Evolutionary conservation across 2,329 filamentous ascomycete genomes (phyloP).

Genomic region (Phyllosticta citribraziliensis): DNA sequence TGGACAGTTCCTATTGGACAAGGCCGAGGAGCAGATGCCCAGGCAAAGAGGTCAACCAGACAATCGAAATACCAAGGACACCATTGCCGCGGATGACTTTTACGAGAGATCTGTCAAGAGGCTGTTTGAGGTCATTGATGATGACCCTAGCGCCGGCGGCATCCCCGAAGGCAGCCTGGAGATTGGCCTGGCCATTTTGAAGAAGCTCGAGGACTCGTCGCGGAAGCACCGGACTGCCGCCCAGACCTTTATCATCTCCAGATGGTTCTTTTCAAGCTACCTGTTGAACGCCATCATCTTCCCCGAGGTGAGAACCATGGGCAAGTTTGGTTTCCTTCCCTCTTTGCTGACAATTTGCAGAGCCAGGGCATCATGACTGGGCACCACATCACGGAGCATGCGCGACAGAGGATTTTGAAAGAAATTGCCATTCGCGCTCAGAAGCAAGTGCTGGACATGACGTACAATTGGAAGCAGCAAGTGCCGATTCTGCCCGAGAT

Average conservation of each 20-base stretch:
- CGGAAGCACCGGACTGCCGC: constrained; percentile 61
- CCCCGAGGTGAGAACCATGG: constrained; percentile 56
- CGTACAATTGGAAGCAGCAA: constrained; percentile 55
- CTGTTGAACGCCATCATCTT: constrained; percentile 75
- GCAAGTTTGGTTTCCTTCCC: neutral
- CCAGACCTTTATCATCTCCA: constrained; percentile 73
- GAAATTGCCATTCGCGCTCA: constrained; percentile 75
- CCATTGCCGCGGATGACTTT: constrained; percentile 76
- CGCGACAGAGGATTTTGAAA: constrained; percentile 62
- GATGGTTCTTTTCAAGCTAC: constrained; percentile 88
- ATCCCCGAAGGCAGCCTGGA: constrained; percentile 80
- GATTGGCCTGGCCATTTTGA: constrained; percentile 73
- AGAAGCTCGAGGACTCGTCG: constrained; percentile 58
- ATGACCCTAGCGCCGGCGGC: constrained; percentile 64
- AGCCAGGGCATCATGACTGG: constrained; percentile 61
- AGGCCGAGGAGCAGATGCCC: constrained; percentile 64
- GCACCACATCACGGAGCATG: constrained; percentile 86
- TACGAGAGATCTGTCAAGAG: constrained; percentile 72
- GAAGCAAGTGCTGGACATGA: constrained; percentile 67
- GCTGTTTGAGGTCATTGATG: constrained; percentile 78
- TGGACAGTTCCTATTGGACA: constrained; percentile 81
- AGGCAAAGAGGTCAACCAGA: constrained; percentile 58
- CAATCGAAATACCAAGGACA: constrained; percentile 66
- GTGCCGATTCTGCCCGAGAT: constrained; percentile 54
- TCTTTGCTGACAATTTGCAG: constrained; percentile 33